Evolutionary conservation across 2,329 filamentous ascomycete species (phyloP).

Genomic region (Salinomyces thailandicus): DNA sequence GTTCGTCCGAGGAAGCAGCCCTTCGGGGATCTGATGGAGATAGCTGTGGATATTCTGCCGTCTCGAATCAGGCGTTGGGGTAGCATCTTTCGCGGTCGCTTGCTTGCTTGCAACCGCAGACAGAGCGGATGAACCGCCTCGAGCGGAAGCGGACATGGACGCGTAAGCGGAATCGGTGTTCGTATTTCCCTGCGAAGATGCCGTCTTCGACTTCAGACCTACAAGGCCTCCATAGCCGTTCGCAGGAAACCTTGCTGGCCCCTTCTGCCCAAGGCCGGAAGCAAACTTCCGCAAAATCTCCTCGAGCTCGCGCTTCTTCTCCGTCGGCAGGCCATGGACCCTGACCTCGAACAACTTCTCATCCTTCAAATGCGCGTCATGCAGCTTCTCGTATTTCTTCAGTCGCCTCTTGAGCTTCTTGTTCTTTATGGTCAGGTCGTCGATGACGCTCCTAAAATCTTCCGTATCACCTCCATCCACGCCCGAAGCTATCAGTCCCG

Average conservation of each 20-base stretch:
- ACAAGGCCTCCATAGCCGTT: slow-evolving; percentile 29
- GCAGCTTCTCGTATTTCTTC: slow-evolving; percentile 57
- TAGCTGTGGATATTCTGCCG: slow-evolving; percentile 59
- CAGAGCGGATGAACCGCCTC: slow-evolving; percentile 32
- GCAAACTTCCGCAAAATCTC: slow-evolving; percentile 62
- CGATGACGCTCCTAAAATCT: slow-evolving; percentile 73
- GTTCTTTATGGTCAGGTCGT: slow-evolving; percentile 77
- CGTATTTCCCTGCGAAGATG: slow-evolving; percentile 46
- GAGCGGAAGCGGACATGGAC: slow-evolving; percentile 45
- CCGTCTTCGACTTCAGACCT: slow-evolving; percentile 44
- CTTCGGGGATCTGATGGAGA: slow-evolving; percentile 60
- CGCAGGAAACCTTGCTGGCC: slow-evolving; percentile 19
- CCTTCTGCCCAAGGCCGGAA: slow-evolving; percentile 47
- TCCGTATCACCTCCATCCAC: slow-evolving; percentile 52
- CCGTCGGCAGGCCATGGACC: slow-evolving; percentile 59
- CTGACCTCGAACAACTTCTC: slow-evolving; percentile 79
- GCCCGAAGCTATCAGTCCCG: slow-evolving; percentile 32
- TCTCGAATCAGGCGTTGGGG: slow-evolving; percentile 22
- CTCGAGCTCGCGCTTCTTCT: slow-evolving; percentile 68
- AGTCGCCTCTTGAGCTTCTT: slow-evolving; percentile 65
- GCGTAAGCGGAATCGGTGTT: slow-evolving; percentile 49
- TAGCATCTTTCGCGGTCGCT: slow-evolving; percentile 6
- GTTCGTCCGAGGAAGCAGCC: slow-evolving; percentile 50
- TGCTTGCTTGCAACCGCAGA: slow-evolving; percentile 25
- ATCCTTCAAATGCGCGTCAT: slow-evolving; percentile 55